A percentile compares a stretch with the other conserved stretches of the same genome.
These are phyloP conservation scores for Trichosporon inkin DNA, from an alignment of 1,284 basidiomycete species.

Conservation along the genomic window DNA sequence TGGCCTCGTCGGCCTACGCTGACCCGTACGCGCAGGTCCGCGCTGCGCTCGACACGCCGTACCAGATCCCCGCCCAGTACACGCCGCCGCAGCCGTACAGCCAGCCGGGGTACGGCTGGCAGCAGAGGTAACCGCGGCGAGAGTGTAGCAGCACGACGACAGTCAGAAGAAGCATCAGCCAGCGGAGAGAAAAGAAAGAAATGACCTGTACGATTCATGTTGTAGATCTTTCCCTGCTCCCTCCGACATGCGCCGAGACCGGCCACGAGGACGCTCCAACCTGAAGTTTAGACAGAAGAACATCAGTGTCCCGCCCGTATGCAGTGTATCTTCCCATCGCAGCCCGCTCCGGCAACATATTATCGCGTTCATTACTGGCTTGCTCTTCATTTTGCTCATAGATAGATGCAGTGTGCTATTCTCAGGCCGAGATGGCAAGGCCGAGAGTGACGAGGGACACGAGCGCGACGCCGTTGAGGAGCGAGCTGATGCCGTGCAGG, in stretches of 20 bases:
- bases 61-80: slow-evolving; percentile 34
- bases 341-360: too few species aligned
- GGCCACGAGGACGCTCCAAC: too few species aligned
- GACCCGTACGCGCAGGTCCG: slow-evolving; percentile 47
- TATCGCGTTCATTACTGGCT: too few species aligned
- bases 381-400: background rate
- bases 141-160: background rate
- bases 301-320: background rate
- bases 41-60: slow-evolving; percentile 29
- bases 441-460: slow-evolving; percentile 66
- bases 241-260: too few species aligned
- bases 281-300: too few species aligned
- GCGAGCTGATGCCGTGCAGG: slow-evolving; percentile 61
- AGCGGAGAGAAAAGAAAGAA: background rate
- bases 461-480: slow-evolving; percentile 60
- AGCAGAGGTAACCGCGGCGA: background rate
- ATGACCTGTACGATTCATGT: too few species aligned
- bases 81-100: background rate
- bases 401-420: background rate
- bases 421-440: slow-evolving; percentile 53
- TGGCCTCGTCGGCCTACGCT: slow-evolving; percentile 32
- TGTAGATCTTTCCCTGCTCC: too few species aligned
- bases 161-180: background rate
- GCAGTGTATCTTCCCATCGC: background rate
- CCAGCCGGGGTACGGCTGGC: slow-evolving; percentile 1